Percentiles rank a stretch among this genome's conserved stretches.
Conservation (phyloP, 257 asterid genomes). For the Primulina eburnea region DNA sequence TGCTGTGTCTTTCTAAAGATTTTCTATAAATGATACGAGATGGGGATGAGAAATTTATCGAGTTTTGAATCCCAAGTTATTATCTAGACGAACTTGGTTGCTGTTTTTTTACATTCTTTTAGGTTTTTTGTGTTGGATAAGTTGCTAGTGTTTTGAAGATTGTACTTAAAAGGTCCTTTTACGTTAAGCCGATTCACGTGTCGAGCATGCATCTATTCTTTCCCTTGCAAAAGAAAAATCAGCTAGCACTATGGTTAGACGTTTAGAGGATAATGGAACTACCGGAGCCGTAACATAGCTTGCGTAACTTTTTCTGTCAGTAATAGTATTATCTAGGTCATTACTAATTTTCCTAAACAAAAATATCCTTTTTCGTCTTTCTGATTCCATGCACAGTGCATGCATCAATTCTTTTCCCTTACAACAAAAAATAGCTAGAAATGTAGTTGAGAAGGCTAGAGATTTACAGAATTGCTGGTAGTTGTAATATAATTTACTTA, state of each 20-base stretch:
- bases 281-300: background rate
- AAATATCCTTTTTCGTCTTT: background rate
- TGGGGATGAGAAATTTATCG: background rate
- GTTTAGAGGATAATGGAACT: background rate
- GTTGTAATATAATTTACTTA: background rate
- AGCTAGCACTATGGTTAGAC: background rate
- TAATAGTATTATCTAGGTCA: background rate
- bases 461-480: background rate
- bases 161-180: background rate
- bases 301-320: background rate
- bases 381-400: background rate
- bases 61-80: background rate
- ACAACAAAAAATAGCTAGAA: background rate
- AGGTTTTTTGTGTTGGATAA: background rate
- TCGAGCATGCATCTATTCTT: background rate
- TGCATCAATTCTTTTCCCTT: background rate
- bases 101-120: too few relatives aligned
- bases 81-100: too few relatives aligned
- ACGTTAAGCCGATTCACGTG: background rate
- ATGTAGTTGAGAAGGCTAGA: background rate
- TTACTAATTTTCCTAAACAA: background rate
- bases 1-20: background rate
- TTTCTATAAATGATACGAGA: background rate
- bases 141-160: background rate
- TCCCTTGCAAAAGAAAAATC: background rate